These are phyloP conservation scores for Barnettozyma sucrosica DNA, from an alignment of 805 yeast species.

Conservation along the genomic window DNA sequence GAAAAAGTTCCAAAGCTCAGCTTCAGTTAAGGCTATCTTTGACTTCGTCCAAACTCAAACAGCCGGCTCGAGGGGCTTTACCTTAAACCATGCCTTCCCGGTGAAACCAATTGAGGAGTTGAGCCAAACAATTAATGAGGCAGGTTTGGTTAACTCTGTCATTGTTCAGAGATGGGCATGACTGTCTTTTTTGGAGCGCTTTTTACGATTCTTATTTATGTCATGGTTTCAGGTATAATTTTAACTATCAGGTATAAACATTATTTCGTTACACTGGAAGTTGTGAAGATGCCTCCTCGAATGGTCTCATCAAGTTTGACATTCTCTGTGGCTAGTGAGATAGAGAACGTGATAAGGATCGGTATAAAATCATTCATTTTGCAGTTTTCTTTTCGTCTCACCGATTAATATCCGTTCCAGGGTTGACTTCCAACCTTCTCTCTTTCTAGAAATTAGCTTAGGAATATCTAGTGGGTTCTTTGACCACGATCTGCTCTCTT, in stretches of 20 bases:
- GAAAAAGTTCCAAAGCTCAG: conserved; percentile 57
- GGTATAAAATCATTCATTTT: too few species aligned
- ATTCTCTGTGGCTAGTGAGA: too few species aligned
- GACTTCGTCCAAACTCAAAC: conserved; percentile 56
- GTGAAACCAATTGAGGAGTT: conserved; percentile 61
- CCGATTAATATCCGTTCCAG: too few species aligned
- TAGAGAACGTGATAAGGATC: too few species aligned
- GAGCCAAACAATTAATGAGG: conserved; percentile 56
- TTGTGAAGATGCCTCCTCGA: background rate
- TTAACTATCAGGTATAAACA: background rate
- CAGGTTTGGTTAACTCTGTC: conserved; percentile 78
- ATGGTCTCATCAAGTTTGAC: too few species aligned
- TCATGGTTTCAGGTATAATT: background rate
- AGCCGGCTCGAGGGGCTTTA: conserved; percentile 39
- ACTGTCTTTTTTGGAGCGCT: conserved; percentile 33
- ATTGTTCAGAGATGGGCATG: conserved; percentile 77
- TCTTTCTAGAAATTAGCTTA: too few species aligned
- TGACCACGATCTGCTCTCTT: too few species aligned
- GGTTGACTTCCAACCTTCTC: too few species aligned
- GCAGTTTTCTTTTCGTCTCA: too few species aligned
- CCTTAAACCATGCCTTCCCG: conserved; percentile 78
- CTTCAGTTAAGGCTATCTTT: conserved; percentile 60
- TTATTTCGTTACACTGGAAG: background rate
- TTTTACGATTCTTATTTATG: conserved; percentile 23
- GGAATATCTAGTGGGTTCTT: too few species aligned